A percentile compares a stretch with the other conserved stretches of the same genome.
phyloP scores from a whole-genome alignment of 2,329 filamentous ascomycete genomes.

The Aspergillus neoniger region DNA sequence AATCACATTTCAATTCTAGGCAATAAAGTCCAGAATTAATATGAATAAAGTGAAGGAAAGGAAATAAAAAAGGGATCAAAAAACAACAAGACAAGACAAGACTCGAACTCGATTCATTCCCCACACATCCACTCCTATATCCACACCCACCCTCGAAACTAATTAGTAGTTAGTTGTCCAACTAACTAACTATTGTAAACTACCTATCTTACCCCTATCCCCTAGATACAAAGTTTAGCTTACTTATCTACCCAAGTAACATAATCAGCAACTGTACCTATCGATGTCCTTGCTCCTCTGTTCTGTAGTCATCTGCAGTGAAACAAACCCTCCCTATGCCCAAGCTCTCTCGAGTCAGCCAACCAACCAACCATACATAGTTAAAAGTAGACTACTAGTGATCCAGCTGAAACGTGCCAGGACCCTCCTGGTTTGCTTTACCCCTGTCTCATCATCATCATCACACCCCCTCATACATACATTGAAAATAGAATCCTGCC shows the following conservation, averaged over 20 bases:
- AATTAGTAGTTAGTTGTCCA: background rate
- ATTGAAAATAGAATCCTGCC: background rate
- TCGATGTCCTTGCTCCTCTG: too few species aligned
- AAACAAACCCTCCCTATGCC: background rate
- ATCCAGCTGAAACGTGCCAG: constrained; percentile 11
- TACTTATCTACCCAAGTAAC: too few species aligned
- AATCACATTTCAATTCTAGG: too few species aligned
- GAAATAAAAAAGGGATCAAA: background rate
- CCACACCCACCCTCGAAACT: background rate
- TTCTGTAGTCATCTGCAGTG: background rate
- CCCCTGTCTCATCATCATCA: constrained; percentile 3
- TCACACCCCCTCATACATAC: too few species aligned
- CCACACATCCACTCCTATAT: background rate
- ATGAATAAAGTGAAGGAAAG: background rate
- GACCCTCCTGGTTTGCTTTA: background rate
- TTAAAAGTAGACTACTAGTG: background rate
- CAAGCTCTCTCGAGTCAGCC: background rate
- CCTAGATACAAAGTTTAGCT: too few species aligned
- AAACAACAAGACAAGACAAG: too few species aligned
- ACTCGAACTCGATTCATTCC: background rate
- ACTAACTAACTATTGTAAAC: background rate
- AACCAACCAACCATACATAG: too few species aligned
- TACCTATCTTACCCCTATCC: constrained; percentile 1
- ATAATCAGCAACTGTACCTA: too few species aligned
- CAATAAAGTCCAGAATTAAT: background rate